phyloP scores from a whole-genome alignment of 2,329 filamentous ascomycete genomes.

The Trichoderma gracile region DNA sequence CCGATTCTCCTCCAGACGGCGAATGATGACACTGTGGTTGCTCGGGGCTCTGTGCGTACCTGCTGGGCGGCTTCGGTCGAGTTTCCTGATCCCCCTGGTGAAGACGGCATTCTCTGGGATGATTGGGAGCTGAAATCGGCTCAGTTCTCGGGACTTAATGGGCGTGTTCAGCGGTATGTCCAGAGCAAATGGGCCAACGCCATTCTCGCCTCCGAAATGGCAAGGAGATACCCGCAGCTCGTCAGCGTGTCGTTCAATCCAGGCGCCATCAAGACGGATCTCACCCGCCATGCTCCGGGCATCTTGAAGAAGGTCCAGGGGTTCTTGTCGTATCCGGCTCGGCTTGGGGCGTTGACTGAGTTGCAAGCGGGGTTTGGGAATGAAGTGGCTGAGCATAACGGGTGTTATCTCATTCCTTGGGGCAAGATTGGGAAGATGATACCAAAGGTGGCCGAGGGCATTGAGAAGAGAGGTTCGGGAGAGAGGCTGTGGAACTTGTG shows the following conservation, averaged over 20 bases:
- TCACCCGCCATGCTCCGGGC: slow-evolving; percentile 9
- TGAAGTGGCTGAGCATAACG: background rate
- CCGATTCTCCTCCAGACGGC: background rate
- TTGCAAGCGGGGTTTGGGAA: background rate
- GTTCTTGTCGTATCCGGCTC: background rate
- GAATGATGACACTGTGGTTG: slow-evolving; percentile 18
- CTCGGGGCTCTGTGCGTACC: background rate
- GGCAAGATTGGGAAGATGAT: background rate
- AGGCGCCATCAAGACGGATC: slow-evolving; percentile 1
- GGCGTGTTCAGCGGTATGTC: slow-evolving; percentile 19
- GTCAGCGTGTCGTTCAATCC: slow-evolving; percentile 5
- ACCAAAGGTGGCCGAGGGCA: slow-evolving; percentile 26
- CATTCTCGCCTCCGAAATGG: slow-evolving; percentile 1
- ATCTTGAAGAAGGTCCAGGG: background rate
- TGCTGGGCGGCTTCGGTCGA: slow-evolving; percentile 10
- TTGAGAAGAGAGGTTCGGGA: slow-evolving; percentile 35
- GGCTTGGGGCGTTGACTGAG: slow-evolving; percentile 5
- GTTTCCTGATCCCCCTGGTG: background rate
- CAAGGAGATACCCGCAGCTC: background rate
- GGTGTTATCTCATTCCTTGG: slow-evolving; percentile 1
- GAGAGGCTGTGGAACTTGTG: background rate
- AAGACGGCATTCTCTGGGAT: slow-evolving; percentile 5
- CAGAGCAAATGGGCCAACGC: slow-evolving; percentile 4
- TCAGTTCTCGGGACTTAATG: slow-evolving; percentile 20
- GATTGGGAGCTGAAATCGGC: background rate